Evolutionary conservation across 2,329 filamentous ascomycete species (phyloP).

Genomic region (Trichophyton schoenleinii): DNA sequence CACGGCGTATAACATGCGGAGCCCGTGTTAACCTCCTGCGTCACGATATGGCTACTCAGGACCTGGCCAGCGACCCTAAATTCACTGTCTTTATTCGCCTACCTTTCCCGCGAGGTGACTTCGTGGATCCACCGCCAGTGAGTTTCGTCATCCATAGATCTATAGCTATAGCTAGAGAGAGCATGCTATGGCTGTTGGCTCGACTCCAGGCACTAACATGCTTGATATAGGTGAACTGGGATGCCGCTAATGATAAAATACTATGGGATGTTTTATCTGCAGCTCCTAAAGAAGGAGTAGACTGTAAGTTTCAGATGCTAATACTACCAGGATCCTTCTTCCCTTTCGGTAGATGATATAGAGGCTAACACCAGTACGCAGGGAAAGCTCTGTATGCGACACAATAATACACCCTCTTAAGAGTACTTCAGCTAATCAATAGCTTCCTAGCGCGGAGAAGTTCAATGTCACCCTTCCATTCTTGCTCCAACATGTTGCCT

Average conservation of each 20-base stretch:
- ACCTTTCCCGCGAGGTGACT: conserved; percentile 76
- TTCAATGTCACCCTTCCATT: conserved; percentile 83
- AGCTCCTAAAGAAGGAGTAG: conserved; percentile 62
- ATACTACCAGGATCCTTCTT: not conserved
- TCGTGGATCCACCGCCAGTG: conserved; percentile 81
- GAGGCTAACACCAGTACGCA: conserved; percentile 27
- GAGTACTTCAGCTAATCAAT: not conserved
- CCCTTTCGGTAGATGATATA: conserved; percentile 1
- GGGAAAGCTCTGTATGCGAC: conserved; percentile 59
- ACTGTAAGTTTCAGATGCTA: conserved; percentile 50
- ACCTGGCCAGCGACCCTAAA: conserved; percentile 14
- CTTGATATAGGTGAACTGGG: conserved; percentile 65
- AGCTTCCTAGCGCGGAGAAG: conserved; percentile 45
- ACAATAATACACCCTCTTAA: not conserved
- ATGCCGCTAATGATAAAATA: conserved; percentile 69
- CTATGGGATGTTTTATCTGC: conserved; percentile 85
- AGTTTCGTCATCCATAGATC: conserved; percentile 11
- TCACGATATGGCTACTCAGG: not conserved
- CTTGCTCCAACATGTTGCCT: conserved; percentile 82
- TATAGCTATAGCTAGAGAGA: not conserved
- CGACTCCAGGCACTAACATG: not conserved
- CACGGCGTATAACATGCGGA: not conserved
- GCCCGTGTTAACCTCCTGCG: not conserved
- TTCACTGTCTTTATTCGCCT: conserved; percentile 73
- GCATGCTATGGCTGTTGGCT: not conserved